Percentiles rank a stretch among this genome's conserved stretches.
Evolutionary conservation across 208 protist genomes (phyloP).

Genomic region (Lotmaria passim): DNA sequence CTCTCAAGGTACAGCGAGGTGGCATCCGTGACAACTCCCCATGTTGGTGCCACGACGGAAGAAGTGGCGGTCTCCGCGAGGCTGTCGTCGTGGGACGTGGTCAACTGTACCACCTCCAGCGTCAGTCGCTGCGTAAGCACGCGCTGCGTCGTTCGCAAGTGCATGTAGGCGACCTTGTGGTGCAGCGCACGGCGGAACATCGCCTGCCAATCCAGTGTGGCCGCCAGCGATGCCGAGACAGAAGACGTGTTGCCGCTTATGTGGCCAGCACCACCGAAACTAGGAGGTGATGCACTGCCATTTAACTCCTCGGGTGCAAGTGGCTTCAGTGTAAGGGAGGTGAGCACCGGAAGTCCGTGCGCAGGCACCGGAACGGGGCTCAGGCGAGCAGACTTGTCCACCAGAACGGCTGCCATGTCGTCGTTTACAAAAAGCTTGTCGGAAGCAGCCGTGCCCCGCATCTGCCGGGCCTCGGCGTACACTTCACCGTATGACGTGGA

Average conservation of each 20-base stretch:
- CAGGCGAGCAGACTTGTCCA: conserved; percentile 22
- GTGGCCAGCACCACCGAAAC: not conserved
- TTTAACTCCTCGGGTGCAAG: conserved; percentile 1
- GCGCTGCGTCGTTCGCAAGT: conserved; percentile 39
- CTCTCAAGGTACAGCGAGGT: conserved; percentile 26
- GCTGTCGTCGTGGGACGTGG: not conserved
- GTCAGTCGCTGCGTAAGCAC: conserved; percentile 32
- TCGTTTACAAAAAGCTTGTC: conserved; percentile 29
- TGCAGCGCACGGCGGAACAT: conserved; percentile 47
- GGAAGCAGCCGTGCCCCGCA: not conserved
- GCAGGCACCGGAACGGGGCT: conserved; percentile 2
- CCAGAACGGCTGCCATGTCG: conserved; percentile 34
- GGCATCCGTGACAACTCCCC: conserved; percentile 38
- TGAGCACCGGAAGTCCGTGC: conserved; percentile 18
- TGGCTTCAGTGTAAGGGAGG: conserved; percentile 17
- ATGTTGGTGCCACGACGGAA: not conserved
- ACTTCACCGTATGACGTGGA: conserved; percentile 18
- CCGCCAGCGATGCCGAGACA: conserved; percentile 5
- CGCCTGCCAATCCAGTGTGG: conserved; percentile 32
- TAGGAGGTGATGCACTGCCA: not conserved
- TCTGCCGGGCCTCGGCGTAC: conserved; percentile 27
- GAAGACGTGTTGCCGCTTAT: not conserved
- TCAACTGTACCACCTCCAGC: conserved; percentile 39
- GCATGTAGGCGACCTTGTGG: conserved; percentile 39
- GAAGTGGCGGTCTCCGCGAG: not conserved